These are phyloP conservation scores for Lentinula edodes DNA, from an alignment of 768 basidiomycete species.

Conservation along the genomic window DNA sequence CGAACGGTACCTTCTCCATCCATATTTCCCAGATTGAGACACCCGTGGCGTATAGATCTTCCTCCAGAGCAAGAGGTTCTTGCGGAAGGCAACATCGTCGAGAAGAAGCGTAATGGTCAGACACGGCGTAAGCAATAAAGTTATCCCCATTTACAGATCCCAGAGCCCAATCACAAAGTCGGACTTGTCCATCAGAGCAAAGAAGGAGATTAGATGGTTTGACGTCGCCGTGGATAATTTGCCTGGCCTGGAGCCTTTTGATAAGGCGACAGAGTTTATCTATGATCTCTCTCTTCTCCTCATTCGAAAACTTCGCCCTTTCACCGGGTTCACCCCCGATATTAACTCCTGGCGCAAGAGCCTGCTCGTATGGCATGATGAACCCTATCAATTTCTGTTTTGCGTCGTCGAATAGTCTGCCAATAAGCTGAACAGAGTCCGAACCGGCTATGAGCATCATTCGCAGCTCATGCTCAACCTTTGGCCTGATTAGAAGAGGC, in stretches of 20 bases:
- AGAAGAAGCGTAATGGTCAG: slow-evolving; percentile 8
- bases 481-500: no score
- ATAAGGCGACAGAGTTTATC: not conserved
- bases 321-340: no score
- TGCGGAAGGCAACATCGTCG: not conserved
- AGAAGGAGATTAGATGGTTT: slow-evolving; percentile 16
- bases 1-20: slow-evolving; percentile 9
- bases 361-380: no score
- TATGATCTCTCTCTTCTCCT: not conserved
- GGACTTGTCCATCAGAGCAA: slow-evolving; percentile 8
- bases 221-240: slow-evolving; percentile 18
- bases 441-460: no score
- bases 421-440: no score
- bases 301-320: no score
- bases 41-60: slow-evolving; percentile 21
- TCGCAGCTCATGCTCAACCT: no score
- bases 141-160: slow-evolving; percentile 1
- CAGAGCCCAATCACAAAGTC: slow-evolving; percentile 12
- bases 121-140: not conserved
- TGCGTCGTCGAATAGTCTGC: no score
- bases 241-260: slow-evolving; percentile 11
- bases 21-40: slow-evolving; percentile 14
- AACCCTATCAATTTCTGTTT: no score
- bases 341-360: no score
- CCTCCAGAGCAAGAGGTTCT: slow-evolving; percentile 7